Conservation (phyloP, 768 basidiomycete species). For the Boletus eberwhitei region DNA sequence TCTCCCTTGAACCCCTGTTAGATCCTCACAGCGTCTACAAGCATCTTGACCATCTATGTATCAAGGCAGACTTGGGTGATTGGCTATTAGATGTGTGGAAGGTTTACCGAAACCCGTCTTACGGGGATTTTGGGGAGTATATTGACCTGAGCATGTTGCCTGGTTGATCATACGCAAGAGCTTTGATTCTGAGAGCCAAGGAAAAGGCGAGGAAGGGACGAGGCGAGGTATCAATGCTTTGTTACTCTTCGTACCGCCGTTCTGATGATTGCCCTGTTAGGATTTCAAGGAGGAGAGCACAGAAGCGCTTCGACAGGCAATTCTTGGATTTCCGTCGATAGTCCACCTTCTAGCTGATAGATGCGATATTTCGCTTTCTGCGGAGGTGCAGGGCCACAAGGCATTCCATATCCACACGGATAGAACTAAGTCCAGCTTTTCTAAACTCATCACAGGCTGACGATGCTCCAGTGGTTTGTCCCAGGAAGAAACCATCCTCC, state of each 20-base stretch:
- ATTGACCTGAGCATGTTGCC: constrained; percentile 64
- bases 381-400: constrained; percentile 52
- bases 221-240: constrained; percentile 29
- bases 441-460: constrained; percentile 4
- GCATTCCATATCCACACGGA: constrained; percentile 72
- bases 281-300: constrained; percentile 55
- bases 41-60: constrained; percentile 80
- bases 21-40: constrained; percentile 86
- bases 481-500: constrained; percentile 47
- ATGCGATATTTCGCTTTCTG: constrained; percentile 64
- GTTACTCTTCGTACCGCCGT: not conserved
- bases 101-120: constrained; percentile 13
- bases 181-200: constrained; percentile 57
- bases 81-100: constrained; percentile 74
- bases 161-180: constrained; percentile 72
- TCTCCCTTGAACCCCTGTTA: constrained; percentile 78
- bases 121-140: constrained; percentile 19
- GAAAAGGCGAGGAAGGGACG: constrained; percentile 46
- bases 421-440: constrained; percentile 39
- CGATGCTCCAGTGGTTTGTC: constrained; percentile 33
- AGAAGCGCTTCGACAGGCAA: constrained; percentile 67
- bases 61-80: constrained; percentile 73
- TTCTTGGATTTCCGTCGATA: constrained; percentile 75
- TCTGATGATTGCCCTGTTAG: constrained; percentile 30
- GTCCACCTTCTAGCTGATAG: constrained; percentile 84